Conservation (phyloP, 192 early-diverging fungal species). For the Helicostylum pulchrum region DNA sequence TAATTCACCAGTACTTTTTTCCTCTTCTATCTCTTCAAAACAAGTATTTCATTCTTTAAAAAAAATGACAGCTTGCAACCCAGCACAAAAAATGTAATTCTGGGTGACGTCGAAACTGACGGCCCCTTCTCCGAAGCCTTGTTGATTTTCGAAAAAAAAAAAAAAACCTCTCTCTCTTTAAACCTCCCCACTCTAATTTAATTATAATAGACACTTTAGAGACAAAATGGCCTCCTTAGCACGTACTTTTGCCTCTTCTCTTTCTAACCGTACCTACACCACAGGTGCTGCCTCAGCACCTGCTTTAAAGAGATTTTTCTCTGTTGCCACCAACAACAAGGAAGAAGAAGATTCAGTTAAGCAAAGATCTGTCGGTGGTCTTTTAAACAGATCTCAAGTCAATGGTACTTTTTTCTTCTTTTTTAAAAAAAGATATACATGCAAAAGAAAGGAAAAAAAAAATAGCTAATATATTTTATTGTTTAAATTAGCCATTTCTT, state of each 20-base stretch:
- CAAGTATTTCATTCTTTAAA: no score
- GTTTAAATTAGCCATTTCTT: neutral
- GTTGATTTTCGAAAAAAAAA: neutral
- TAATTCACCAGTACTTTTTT: no score
- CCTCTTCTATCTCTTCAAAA: no score
- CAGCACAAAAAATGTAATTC: neutral
- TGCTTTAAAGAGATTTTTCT: constrained; percentile 42
- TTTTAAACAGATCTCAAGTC: constrained; percentile 42
- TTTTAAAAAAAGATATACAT: neutral
- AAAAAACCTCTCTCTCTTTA: neutral
- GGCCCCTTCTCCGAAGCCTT: neutral
- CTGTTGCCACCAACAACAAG: constrained; percentile 32
- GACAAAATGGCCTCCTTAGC: constrained; percentile 47
- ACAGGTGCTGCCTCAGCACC: constrained; percentile 43
- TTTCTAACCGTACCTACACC: constrained; percentile 51
- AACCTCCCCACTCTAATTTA: constrained; percentile 23
- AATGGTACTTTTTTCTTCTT: constrained; percentile 38
- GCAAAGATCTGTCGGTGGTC: constrained; percentile 31
- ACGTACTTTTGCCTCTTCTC: constrained; percentile 45
- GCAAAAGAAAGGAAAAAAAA: constrained; percentile 1
- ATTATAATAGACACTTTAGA: neutral
- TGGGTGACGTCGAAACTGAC: constrained; percentile 2
- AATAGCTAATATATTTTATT: neutral
- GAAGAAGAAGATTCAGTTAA: constrained; percentile 38
- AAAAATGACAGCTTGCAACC: no score